A percentile compares a stretch with the other conserved stretches of the same genome.
Conservation (phyloP, 208 protist genomes). For the Porcisia hertigi region DNA sequence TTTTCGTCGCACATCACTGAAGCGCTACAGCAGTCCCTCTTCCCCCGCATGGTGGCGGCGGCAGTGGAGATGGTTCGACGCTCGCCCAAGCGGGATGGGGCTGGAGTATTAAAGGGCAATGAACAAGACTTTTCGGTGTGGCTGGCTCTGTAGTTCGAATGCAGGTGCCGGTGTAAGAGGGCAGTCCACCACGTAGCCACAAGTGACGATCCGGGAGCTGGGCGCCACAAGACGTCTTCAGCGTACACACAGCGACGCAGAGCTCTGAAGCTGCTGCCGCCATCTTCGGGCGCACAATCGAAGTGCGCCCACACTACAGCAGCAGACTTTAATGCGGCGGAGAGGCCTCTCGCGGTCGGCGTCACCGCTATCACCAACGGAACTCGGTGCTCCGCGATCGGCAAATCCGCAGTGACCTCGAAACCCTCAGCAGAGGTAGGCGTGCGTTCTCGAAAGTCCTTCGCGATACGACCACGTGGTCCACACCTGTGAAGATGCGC, state of each 20-base stretch:
- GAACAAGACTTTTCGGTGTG: background rate
- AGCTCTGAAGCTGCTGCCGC: background rate
- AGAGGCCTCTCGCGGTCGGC: conserved; percentile 5
- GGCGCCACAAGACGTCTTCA: conserved; percentile 12
- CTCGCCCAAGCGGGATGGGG: background rate
- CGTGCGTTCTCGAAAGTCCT: background rate
- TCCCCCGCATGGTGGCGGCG: background rate
- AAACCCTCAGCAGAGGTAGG: background rate
- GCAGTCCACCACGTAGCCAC: conserved; percentile 5
- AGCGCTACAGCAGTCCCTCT: background rate
- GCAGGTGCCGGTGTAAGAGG: conserved; percentile 1
- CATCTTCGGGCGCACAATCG: background rate
- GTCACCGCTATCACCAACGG: conserved; percentile 8
- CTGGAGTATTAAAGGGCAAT: background rate
- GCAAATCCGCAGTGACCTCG: background rate
- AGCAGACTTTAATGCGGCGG: conserved; percentile 9
- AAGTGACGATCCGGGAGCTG: conserved; percentile 11
- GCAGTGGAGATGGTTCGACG: background rate
- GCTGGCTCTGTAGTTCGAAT: too few relatives aligned
- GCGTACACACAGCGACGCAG: background rate
- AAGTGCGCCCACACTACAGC: conserved; percentile 15
- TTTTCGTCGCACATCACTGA: background rate
- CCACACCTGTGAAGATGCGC: background rate
- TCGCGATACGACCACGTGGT: background rate
- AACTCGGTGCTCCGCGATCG: background rate